Evolutionary conservation across 2,329 filamentous ascomycete species (phyloP), one percentile per base, ranked within the genome.

Genomic region (Metarhizium brunneum): DNA sequence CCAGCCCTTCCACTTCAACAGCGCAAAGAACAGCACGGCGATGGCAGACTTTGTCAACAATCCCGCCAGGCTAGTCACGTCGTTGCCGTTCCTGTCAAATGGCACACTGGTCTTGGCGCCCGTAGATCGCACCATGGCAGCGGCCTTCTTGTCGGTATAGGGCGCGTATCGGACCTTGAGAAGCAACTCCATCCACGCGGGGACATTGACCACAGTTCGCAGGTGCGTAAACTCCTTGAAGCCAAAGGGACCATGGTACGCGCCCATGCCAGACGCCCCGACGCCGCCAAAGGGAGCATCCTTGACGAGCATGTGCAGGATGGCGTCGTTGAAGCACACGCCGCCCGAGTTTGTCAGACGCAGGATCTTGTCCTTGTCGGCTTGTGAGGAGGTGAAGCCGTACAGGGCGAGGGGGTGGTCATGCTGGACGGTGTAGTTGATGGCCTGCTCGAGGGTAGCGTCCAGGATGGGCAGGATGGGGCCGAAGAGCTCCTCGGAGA

Each of bases 241-340:
- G 29, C 74, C 71, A 56, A 71, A 68, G 47, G 62, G 61, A 5
- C 76, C 76, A 54, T 76, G 73, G 58, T 77, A 76, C 18, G 63
- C 62, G 18, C 76, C 76, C 29, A 67, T 64, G 2, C 76, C 76
- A 0, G 71, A 74, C 13, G 67, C 66, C 13, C 76, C 76, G 18
- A 76, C 71, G 6, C 76, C 75, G 14, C 76, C 76, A 56, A 78
- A 78, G 0, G 76, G 74, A 0, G 71, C 71, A 13, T 63, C 65
- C 0, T 66, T 65, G n/a, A 72, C 65, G 1, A 60, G 63, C 29
- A 68, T 66, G 49, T 77, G 75, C 6, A 74, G 59, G 36, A 69
- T 60, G 14, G 67, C 64, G 58, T 75, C 73, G 58, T 78, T 78
- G 60, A 77, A 64, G 0, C 73, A 76, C 50, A 76, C 73, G 14